Evolutionary conservation across 2,329 filamentous ascomycete species (phyloP), one percentile per base, ranked within the genome.

Genomic region (Sporothrix brasiliensis): DNA sequence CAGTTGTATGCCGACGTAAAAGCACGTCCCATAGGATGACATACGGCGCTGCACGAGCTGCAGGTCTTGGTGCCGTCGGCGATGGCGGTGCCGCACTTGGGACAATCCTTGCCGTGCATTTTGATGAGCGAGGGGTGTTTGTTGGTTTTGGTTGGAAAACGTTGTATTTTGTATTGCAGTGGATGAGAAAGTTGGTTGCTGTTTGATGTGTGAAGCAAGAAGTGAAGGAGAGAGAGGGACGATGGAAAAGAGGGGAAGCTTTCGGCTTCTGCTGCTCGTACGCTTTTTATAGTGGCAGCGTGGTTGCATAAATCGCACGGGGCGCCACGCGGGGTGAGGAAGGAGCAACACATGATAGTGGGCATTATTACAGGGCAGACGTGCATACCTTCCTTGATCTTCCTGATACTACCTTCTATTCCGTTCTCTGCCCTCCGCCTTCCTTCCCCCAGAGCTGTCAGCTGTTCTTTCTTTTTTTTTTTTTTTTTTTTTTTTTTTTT

Each of bases 31-130:
- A 44, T 13, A 19, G 27, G 41, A 50, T 49, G 2, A 47, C 86
- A 76, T 81, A 88, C 86, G 76, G 86, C 85, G 70, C 86, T 86
- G 80, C 86, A 88, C 71, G 82, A 80, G 71, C 76, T 75, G 81
- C 86, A 88, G 72, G 81, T 83, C 85, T 88, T 88, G 80, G 75
- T 75, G 54, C 76, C 75, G 75, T 80, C 80, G 61, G 78, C 76
- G 75, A 83, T 82, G 76, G 80, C 72, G 75, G 81, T 79, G 75
- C 82, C 83, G 82, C 86, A 88, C 81, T 85, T 87, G 80, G 86
- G 86, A 83, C 86, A 88, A 75, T 77, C 74, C 70, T 77, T 75
- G 77, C 76, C 77, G 77, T 83, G 81, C 81, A 83, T 83, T 68
- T 74, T 44, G 71, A 56, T 41, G 50, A 6, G 24, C 14, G 44